Evolutionary conservation across 129 eudicot species (phyloP).

Genomic region (Artemisia argyi): DNA sequence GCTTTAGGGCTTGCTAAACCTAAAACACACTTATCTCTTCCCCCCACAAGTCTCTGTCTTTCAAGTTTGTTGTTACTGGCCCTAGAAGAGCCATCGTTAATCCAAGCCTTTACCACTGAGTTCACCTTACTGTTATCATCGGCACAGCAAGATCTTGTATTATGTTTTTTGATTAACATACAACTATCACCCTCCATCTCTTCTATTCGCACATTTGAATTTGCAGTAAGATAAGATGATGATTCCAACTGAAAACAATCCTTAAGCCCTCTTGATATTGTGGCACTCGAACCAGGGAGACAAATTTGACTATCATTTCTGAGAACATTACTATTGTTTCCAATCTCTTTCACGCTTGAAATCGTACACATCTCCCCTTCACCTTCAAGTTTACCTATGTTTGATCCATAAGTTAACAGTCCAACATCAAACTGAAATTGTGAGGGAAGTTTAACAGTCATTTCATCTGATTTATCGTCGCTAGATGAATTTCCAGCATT

Average conservation of each 20-base stretch:
- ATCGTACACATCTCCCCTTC: slow-evolving; percentile 21
- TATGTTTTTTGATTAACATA: slow-evolving; percentile 21
- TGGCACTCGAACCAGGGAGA: slow-evolving; percentile 19
- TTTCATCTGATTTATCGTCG: slow-evolving; percentile 18
- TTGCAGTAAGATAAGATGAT: slow-evolving; percentile 24
- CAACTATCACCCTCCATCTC: slow-evolving; percentile 18
- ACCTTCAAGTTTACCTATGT: slow-evolving; percentile 20
- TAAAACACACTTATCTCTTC: slow-evolving; percentile 11
- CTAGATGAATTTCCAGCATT: slow-evolving; percentile 16
- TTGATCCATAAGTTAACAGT: slow-evolving; percentile 12
- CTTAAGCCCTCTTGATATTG: slow-evolving; percentile 15
- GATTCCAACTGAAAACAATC: slow-evolving; percentile 24
- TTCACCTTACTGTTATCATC: slow-evolving; percentile 29
- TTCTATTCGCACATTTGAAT: slow-evolving; percentile 25
- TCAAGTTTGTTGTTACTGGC: slow-evolving; percentile 15
- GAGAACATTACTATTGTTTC: slow-evolving; percentile 16
- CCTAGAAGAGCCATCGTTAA: slow-evolving; percentile 22
- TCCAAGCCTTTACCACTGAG: slow-evolving; percentile 33
- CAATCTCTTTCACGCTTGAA: slow-evolving; percentile 31
- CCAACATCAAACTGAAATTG: slow-evolving; percentile 23
- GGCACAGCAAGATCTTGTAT: slow-evolving; percentile 28
- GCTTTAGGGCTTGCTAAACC: slow-evolving; percentile 10
- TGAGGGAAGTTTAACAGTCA: slow-evolving; percentile 16
- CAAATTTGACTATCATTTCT: slow-evolving; percentile 9
- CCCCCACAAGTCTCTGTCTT: slow-evolving; percentile 15